Conservation (phyloP, 2,329 filamentous ascomycete species). For the Sporothrix curviconia region DNA sequence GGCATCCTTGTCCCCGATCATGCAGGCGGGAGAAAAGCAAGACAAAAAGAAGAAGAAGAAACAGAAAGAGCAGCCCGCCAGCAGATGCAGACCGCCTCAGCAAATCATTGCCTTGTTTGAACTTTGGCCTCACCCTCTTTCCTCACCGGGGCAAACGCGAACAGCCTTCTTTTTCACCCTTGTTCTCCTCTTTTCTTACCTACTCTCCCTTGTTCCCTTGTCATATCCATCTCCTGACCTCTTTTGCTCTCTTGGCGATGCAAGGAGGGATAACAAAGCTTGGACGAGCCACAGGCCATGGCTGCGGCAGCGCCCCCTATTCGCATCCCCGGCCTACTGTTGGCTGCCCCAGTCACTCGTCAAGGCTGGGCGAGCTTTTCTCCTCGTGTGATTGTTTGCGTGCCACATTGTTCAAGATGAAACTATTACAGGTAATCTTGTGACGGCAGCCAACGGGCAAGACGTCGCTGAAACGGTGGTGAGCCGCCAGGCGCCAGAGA, state of each 20-base stretch:
- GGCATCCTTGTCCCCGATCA: slow-evolving; percentile 12
- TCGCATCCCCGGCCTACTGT: neutral
- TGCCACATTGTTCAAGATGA: neutral
- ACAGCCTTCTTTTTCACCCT: too few species aligned
- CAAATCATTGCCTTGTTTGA: neutral
- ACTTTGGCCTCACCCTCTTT: too few species aligned
- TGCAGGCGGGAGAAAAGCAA: neutral
- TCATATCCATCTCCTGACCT: too few species aligned
- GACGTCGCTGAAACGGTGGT: too few species aligned
- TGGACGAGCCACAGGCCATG: neutral
- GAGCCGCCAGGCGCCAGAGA: too few species aligned
- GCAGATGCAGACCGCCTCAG: neutral
- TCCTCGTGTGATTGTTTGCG: neutral
- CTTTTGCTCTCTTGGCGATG: neutral
- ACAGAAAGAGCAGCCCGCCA: neutral
- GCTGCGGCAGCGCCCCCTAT: neutral
- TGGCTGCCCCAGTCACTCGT: too few species aligned
- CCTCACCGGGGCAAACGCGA: too few species aligned
- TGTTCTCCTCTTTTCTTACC: neutral
- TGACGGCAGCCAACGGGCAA: too few species aligned
- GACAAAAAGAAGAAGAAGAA: neutral
- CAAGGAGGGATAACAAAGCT: neutral
- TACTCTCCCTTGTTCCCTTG: too few species aligned
- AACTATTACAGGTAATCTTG: too few species aligned
- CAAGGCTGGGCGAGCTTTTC: too few species aligned